phyloP scores from a whole-genome alignment of 2,329 filamentous ascomycete genomes.

The Fusarium stilboides region DNA sequence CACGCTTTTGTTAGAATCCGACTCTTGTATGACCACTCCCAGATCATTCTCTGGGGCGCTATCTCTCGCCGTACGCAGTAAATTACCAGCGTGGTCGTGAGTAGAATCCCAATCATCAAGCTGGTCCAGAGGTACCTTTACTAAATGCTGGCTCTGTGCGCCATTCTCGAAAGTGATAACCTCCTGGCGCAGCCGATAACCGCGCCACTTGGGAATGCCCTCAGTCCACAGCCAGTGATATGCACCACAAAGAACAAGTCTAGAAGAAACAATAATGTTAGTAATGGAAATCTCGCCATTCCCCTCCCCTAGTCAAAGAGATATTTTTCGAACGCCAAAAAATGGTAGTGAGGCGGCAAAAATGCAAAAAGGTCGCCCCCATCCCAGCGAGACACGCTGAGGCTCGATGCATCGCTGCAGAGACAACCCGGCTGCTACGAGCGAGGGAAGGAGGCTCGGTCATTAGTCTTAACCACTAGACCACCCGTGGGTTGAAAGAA shows the following conservation, averaged over 20 bases:
- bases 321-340: not conserved
- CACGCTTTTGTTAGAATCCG: not conserved
- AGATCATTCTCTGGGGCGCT: not conserved
- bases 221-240: conserved; percentile 74
- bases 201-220: conserved; percentile 64
- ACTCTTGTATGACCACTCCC: not conserved
- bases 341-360: not conserved
- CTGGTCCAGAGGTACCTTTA: not conserved
- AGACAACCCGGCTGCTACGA: not conserved
- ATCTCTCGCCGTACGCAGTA: not conserved
- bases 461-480: not conserved
- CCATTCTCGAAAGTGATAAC: not conserved
- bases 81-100: not conserved
- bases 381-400: not conserved
- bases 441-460: not conserved
- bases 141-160: not conserved
- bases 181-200: conserved; percentile 62
- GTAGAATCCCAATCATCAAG: not conserved
- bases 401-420: conserved; percentile 1
- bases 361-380: not conserved
- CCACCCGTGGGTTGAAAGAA: not conserved
- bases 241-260: conserved; percentile 61
- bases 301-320: not conserved
- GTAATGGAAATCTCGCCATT: not conserved
- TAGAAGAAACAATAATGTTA: not conserved